Conservation (phyloP, 345 rosid species). For the Eucalyptus marginata region DNA sequence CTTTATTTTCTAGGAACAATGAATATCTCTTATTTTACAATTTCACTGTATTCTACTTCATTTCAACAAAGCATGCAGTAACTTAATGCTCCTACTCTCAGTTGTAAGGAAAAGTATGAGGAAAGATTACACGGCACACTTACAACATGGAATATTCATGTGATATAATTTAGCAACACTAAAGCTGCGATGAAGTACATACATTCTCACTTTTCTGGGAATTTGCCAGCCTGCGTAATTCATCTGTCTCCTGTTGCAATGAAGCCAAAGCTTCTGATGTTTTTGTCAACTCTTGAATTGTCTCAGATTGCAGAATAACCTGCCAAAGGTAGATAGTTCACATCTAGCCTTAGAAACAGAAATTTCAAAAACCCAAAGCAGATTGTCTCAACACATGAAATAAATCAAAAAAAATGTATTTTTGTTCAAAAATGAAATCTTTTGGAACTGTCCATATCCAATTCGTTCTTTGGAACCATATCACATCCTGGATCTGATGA, state of each 20-base stretch:
- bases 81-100: neutral
- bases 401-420: neutral
- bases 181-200: neutral
- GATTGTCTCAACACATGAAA: neutral
- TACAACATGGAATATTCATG: neutral
- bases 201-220: slow-evolving; percentile 55
- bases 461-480: neutral
- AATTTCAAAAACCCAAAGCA: neutral
- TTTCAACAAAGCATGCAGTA: neutral
- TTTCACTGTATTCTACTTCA: neutral
- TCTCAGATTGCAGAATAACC: slow-evolving; percentile 92
- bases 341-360: neutral
- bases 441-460: neutral
- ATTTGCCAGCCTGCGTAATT: slow-evolving; percentile 56
- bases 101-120: neutral
- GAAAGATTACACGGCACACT: neutral
- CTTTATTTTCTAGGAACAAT: neutral
- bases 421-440: neutral
- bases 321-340: slow-evolving; percentile 11
- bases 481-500: neutral
- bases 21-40: neutral
- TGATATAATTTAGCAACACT: slow-evolving; percentile 4
- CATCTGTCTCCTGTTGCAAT: slow-evolving; percentile 68
- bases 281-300: slow-evolving; percentile 86
- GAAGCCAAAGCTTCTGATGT: slow-evolving; percentile 69